Evolutionary conservation across 805 yeast genomes (phyloP).

Genomic region (Ogataea minuta): DNA sequence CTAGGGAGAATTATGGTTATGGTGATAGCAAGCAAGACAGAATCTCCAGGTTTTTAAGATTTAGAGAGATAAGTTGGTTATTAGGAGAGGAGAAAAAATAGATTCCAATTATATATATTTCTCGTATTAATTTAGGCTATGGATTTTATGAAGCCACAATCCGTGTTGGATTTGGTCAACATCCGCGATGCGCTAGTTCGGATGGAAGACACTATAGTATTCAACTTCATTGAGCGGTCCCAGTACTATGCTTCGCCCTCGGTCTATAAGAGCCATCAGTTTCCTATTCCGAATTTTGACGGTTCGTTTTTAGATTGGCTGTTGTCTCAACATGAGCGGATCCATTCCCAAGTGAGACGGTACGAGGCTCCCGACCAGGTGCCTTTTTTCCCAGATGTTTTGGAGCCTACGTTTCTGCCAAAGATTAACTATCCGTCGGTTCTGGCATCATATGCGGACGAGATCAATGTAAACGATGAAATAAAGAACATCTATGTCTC

Average conservation of each 20-base stretch:
- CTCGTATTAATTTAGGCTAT: constrained; percentile 35
- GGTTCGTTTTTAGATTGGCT: constrained; percentile 91
- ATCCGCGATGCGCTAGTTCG: constrained; percentile 82
- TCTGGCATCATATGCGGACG: constrained; percentile 70
- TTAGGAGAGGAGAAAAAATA: constrained; percentile 14
- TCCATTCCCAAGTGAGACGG: constrained; percentile 79
- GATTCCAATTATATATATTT: neutral
- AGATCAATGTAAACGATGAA: constrained; percentile 70
- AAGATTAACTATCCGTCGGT: constrained; percentile 74
- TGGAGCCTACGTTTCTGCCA: constrained; percentile 73
- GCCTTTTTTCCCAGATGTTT: constrained; percentile 76
- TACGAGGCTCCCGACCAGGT: constrained; percentile 93
- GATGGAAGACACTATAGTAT: constrained; percentile 96
- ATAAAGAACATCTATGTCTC: constrained; percentile 68
- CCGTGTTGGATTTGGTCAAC: constrained; percentile 76
- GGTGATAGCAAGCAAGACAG: constrained; percentile 50
- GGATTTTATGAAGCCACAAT: constrained; percentile 83
- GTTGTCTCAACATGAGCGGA: constrained; percentile 67
- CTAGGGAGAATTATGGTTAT: constrained; percentile 50
- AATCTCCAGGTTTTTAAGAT: constrained; percentile 57
- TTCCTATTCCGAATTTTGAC: constrained; percentile 57
- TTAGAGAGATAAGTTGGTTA: constrained; percentile 36
- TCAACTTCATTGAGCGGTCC: constrained; percentile 88
- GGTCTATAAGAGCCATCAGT: constrained; percentile 62
- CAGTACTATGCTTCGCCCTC: constrained; percentile 77